Percentiles rank a stretch among this genome's conserved stretches.
Conservation (phyloP, 352 stramenopile genomes). For the Phytophthora pistaciae region DNA sequence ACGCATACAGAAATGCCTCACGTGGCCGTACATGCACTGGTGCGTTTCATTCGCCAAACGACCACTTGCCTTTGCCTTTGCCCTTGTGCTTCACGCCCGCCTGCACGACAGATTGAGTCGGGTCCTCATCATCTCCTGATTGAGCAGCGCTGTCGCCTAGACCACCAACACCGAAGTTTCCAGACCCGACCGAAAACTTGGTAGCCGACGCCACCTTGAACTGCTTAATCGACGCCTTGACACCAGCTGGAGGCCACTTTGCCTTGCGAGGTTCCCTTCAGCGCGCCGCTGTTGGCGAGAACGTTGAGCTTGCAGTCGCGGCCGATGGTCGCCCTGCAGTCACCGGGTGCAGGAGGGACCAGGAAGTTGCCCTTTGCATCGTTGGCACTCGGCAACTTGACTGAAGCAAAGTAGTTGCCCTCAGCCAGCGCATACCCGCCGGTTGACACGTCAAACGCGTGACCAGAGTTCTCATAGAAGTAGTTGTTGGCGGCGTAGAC, state of each 20-base stretch:
- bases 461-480: not conserved
- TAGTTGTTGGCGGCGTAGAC: not conserved
- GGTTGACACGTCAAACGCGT: not conserved
- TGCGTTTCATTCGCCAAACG: too few species aligned
- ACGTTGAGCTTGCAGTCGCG: not conserved
- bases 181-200: not conserved
- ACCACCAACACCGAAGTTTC: not conserved
- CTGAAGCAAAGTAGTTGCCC: not conserved
- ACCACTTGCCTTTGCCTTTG: too few species aligned
- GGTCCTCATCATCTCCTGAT: not conserved
- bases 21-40: too few species aligned
- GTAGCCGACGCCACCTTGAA: not conserved
- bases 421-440: not conserved
- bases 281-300: not conserved
- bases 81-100: not conserved
- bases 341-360: not conserved
- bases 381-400: not conserved
- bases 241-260: not conserved
- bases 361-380: not conserved
- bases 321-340: not conserved
- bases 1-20: too few species aligned
- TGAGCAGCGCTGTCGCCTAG: not conserved
- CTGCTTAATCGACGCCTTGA: not conserved
- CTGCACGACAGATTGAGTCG: not conserved
- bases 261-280: not conserved